Evolutionary conservation across 2,329 filamentous ascomycete genomes (phyloP), one percentile per base, ranked within the genome.

Genomic region (Pyrenochaeta sp.): DNA sequence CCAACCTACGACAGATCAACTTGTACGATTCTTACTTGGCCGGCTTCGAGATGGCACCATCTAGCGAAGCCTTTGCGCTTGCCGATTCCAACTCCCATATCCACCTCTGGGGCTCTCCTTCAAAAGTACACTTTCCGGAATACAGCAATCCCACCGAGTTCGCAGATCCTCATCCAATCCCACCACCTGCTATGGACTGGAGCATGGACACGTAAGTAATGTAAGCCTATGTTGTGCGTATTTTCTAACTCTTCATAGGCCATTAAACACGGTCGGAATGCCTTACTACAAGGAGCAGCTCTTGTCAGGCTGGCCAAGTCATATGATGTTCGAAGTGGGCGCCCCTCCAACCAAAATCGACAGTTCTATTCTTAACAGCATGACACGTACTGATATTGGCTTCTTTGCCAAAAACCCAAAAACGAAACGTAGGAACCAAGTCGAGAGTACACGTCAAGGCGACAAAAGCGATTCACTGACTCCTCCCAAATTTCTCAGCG

Each of bases 401-500:
- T 82, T 86, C 45, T 93, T 88, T 61, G 90, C 89, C 0, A 85
- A 85, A 15, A 94, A 95, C 61, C 84, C 88, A 2, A 82, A 85
- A 15, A 88, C 86, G 31, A 76, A 83, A 6, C 83, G 83, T 17
- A 84, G 94, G 41, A 94, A 99, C 61, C 91, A 97, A 66, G 81
- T 88, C 2, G 89, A 94, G 60, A 85, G 90, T 58, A 91, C 87
- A 7, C 84, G 90, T 19, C 78, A 81, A 28, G 66, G 78, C 23
- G 81, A 71, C 21, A 65, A 86, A 40, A 73, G 78, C 1, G 81
- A 84, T 29, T 80, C 86, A 61, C 57, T 85, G 83, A 55, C 85
- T 82, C 86, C 90, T 1, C 94, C 94, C 3, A 96, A 93, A 60
- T 97, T 99, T 65, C 74, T 99, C 41, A 97, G 94, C 67, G 93